Evolutionary conservation across 2,329 filamentous ascomycete genomes (phyloP), one percentile per base, ranked within the genome.

Genomic region (Talaromyces sp.): DNA sequence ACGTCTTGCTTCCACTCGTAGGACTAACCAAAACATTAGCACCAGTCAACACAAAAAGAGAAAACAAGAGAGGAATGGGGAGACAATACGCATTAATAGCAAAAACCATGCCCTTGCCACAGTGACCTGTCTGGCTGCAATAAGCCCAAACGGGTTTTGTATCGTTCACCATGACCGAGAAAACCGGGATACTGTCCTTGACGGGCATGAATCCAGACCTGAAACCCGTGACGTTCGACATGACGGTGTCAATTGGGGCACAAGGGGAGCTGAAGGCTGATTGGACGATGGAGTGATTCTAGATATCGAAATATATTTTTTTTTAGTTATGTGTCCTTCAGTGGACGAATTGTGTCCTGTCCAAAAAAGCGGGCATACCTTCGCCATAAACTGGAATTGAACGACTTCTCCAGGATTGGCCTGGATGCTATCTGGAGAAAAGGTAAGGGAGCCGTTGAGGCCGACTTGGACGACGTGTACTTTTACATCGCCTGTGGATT

Each of bases 261-360:
- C 89, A 91, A 11, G 88, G 88, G 57, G 81, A 74, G 66, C 87
- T 85, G 67, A 92, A 93, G 66, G 80, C 84, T 48, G 89, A 89
- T 77, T 91, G 88, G 15, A 86, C 88, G 59, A 91, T 84, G 53
- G 88, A 91, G 81, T 93, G 89, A 78, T 92, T 92, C 78, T 80
- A 55, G 4, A 17, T 15, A 53, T 13, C 53, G 43, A 31, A n/a
- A n/a, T n/a, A n/a, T n/a, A n/a, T n/a, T n/a, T n/a, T n/a, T n/a
- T n/a, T n/a, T n/a, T n/a, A n/a, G n/a, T n/a, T n/a, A n/a, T n/a
- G n/a, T n/a, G n/a, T n/a, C n/a, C n/a, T n/a, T n/a, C n/a, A n/a
- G n/a, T n/a, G n/a, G n/a, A n/a, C n/a, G n/a, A n/a, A 31, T 13
- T 31, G 22, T 39, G 13, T 25, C 3, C 25, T 52, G 68, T 48